Evolutionary conservation across 2,329 filamentous ascomycete species (phyloP).

Genomic region (Fonsecaea pugnacius): DNA sequence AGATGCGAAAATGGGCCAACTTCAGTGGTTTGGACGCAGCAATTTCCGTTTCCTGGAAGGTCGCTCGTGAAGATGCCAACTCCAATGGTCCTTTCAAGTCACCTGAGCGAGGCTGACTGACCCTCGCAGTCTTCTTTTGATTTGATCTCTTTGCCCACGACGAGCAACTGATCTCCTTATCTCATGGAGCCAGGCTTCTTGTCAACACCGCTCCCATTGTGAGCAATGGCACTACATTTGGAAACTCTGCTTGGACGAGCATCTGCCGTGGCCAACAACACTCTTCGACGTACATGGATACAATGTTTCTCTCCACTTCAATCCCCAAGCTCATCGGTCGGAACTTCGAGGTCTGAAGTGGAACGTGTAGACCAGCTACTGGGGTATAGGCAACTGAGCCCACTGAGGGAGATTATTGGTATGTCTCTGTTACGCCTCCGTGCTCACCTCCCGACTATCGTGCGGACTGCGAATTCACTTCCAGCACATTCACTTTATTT

Average conservation of each 20-base stretch:
- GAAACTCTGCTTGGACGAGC: too few relatives aligned
- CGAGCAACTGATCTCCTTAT: too few relatives aligned
- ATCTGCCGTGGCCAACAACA: too few relatives aligned
- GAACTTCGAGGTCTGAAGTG: neutral
- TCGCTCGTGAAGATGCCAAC: too few relatives aligned
- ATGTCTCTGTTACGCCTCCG: neutral
- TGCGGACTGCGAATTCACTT: neutral
- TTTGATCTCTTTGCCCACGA: too few relatives aligned
- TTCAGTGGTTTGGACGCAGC: neutral
- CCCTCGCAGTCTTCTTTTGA: too few relatives aligned
- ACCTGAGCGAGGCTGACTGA: too few relatives aligned
- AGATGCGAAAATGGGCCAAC: neutral
- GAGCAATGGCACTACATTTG: too few relatives aligned
- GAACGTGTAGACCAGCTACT: neutral
- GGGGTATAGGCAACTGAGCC: neutral
- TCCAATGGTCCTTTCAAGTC: too few relatives aligned
- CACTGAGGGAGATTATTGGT: neutral
- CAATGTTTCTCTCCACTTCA: neutral
- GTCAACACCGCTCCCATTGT: too few relatives aligned
- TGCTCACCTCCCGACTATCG: neutral
- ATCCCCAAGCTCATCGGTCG: neutral
- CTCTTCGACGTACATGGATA: neutral
- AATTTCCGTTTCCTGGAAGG: neutral
- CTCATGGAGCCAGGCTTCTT: too few relatives aligned
- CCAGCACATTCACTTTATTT: neutral